Conservation (phyloP, 768 basidiomycete genomes). For the Butyriboletus loyo region DNA sequence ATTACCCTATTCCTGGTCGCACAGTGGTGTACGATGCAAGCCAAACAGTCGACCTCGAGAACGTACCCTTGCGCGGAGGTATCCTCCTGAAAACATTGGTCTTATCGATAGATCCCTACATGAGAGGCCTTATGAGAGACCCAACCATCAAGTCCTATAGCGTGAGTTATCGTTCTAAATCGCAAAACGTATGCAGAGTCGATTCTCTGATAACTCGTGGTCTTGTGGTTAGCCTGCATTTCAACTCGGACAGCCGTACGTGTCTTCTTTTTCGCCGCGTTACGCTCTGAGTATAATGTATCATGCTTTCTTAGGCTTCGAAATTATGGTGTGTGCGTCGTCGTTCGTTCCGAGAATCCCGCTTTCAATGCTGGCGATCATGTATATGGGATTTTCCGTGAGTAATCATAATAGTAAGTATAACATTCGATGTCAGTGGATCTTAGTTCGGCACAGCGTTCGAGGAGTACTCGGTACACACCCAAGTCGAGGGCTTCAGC, state of each 20-base stretch:
- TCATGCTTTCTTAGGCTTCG: background rate
- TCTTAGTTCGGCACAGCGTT: constrained; percentile 36
- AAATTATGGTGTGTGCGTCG: constrained; percentile 41
- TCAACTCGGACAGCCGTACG: constrained; percentile 17
- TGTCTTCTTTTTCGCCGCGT: background rate
- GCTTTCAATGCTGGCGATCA: constrained; percentile 3
- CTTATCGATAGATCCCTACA: constrained; percentile 47
- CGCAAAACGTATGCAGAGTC: background rate
- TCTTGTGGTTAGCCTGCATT: constrained; percentile 1
- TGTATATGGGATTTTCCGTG: constrained; percentile 26
- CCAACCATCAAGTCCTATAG: constrained; percentile 4
- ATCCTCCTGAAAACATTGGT: constrained; percentile 49
- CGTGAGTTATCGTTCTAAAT: constrained; percentile 2
- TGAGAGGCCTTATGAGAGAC: constrained; percentile 41
- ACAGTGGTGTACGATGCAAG: constrained; percentile 46
- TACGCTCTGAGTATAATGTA: background rate
- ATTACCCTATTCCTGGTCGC: constrained; percentile 41
- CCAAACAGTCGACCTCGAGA: constrained; percentile 49
- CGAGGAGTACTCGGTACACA: constrained; percentile 17
- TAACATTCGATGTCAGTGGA: constrained; percentile 34
- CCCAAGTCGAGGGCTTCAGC: background rate
- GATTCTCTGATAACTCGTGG: background rate
- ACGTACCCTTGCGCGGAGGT: constrained; percentile 41
- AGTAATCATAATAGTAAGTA: constrained; percentile 34
- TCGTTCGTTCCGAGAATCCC: constrained; percentile 12